Base-by-base conservation (phyloP, 306 rosid species). In the Medicago arabica region DNA sequence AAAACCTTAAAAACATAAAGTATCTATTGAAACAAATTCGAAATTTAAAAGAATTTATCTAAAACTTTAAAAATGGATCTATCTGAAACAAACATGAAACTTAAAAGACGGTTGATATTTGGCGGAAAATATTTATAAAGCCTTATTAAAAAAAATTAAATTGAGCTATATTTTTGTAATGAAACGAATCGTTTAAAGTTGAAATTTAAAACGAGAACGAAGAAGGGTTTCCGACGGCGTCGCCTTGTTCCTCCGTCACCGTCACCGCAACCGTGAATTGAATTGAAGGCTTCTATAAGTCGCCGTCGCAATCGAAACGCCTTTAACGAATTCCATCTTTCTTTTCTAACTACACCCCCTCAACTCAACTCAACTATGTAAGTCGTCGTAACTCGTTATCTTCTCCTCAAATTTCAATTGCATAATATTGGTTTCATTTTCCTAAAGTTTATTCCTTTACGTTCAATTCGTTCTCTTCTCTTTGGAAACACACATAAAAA, bases 151-250 rank as follows among this genome's bases (percentile, higher is more conserved):
- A 7, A 7, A 16, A 53, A 16, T 2, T 2, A 17, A 8, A 17
- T 18, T 54, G 9, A 54, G 2, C 1, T 17, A 18, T 53, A 4
- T 5, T 13, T 3, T 43, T 23, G 41, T 69, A 69, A 70, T 70
- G 77, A 79, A 79, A 79, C 82, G 78, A 63, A 11, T 15, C 78
- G 82, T 79, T 79, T 71, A 44, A 61, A 21, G 31, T 18, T 44
- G 25, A 44, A 67, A 76, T 41, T 41, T 18, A 41, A 66, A 2
- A 19, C 3, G 31, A 47, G 40, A 51, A n/a, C 67, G 49, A 8
- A 62, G 70, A 47, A 14, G 16, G 61, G 15, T 19, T 28, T 53
- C 12, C 65, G 1, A 18, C 38, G 70, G 55, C 65, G 81, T 41
- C 12, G 39, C 11, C 38, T 25, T 16, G 12, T 23, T 31, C 81